Conservation (phyloP, 2,329 filamentous ascomycete genomes). For the Botrytis deweyae region DNA sequence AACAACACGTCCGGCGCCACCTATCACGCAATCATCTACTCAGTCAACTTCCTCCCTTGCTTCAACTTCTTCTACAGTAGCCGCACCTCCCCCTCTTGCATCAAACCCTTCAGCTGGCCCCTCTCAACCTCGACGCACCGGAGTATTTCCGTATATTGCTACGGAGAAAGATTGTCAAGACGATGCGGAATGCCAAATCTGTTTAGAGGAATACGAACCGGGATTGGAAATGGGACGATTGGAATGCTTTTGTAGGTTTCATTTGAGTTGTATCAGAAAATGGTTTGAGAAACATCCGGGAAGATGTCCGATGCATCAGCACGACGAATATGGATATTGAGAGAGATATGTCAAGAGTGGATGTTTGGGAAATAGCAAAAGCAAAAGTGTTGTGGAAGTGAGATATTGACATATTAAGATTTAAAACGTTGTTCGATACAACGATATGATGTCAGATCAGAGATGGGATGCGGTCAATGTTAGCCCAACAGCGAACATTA, state of each 20-base stretch:
- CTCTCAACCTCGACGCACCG: constrained; percentile 47
- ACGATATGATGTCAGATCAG: background rate
- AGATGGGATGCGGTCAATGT: background rate
- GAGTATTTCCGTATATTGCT: constrained; percentile 63
- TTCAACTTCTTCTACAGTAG: constrained; percentile 19
- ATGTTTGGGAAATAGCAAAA: background rate
- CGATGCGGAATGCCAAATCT: constrained; percentile 66
- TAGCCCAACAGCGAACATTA: background rate
- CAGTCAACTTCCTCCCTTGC: constrained; percentile 30
- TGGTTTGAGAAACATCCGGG: constrained; percentile 65
- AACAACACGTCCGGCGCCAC: constrained; percentile 15
- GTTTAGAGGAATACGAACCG: constrained; percentile 63
- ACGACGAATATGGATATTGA: constrained; percentile 37
- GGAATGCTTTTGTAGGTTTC: constrained; percentile 66
- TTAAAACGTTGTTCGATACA: constrained; percentile 27
- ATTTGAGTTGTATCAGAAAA: constrained; percentile 57
- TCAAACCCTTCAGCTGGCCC: background rate
- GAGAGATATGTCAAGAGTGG: background rate
- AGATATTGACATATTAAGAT: constrained; percentile 76
- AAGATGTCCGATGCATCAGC: constrained; percentile 64
- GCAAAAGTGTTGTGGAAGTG: constrained; percentile 43
- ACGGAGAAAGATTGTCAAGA: constrained; percentile 70
- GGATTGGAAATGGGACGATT: constrained; percentile 63
- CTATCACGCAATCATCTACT: constrained; percentile 27
- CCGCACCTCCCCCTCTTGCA: constrained; percentile 35